phyloP scores from a whole-genome alignment of 202 grass and related monocot genomes.

The Miscanthus sacchariflorus region DNA sequence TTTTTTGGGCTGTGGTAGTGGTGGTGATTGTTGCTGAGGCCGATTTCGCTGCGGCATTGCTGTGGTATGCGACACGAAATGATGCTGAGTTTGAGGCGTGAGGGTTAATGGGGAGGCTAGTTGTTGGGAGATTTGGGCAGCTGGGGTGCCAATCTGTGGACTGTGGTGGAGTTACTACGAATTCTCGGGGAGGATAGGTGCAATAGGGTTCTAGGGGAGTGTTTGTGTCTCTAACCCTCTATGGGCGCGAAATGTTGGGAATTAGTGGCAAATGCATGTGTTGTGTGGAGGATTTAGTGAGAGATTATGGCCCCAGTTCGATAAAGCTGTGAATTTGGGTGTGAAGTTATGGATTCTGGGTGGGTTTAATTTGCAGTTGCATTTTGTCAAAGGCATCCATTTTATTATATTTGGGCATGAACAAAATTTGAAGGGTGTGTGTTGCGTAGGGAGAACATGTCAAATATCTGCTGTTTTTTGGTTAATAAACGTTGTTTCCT shows the following conservation, averaged over 20 bases:
- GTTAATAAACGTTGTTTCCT: not conserved
- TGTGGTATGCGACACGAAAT: not conserved
- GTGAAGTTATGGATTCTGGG: not conserved
- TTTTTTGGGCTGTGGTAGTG: not conserved
- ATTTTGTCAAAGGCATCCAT: not conserved
- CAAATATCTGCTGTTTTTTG: not conserved
- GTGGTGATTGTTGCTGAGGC: slow-evolving; percentile 1
- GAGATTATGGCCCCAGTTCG: not conserved
- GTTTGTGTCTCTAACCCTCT: not conserved
- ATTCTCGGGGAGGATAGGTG: not conserved
- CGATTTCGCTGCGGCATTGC: not conserved
- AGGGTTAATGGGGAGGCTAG: not conserved
- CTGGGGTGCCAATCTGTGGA: not conserved
- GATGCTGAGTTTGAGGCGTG: not conserved
- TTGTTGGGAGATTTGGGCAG: slow-evolving; percentile 20
- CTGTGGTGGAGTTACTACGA: not conserved
- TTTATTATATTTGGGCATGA: slow-evolving; percentile 8
- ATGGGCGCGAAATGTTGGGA: not conserved
- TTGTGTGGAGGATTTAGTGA: not conserved
- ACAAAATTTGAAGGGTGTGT: not conserved
- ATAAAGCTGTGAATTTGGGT: not conserved
- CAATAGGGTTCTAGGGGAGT: not conserved
- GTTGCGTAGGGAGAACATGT: not conserved
- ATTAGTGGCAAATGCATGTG: not conserved
- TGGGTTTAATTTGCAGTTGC: not conserved